Base-by-base conservation (phyloP, 495 filamentous ascomycete species). In the Alectoria sarmentosa region DNA sequence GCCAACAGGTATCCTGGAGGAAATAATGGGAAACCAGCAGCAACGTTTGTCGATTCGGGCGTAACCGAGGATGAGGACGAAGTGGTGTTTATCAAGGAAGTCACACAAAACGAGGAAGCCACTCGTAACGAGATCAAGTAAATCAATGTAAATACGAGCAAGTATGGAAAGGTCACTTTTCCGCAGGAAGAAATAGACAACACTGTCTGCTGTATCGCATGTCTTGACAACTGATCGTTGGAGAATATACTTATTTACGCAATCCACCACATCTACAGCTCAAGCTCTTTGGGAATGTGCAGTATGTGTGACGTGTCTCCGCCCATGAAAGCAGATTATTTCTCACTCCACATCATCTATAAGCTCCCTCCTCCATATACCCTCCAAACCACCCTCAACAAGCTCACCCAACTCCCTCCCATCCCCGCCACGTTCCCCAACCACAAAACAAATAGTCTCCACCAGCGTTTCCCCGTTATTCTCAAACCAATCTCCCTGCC, bases 391-490 rank as follows among this genome's bases (percentile, higher is more conserved):
- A 37, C 63, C 66, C 39, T 67, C 65, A 21, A 66, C 60, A 6
- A 28, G 42, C 36, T 48, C 63, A 32, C 61, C 52, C 52, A 68
- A 36, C 23, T 60, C 67, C 46, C 42, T 42, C 21, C 56, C 64
- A 66, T 78, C 74, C 11, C 74, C 73, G 14, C 77, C 78, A 41
- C 80, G 70, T 67, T 81, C 78, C 17, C 68, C 73, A 68, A 81
- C 71, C 44, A 82, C 77, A 71, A 68, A 76, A 44, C 73, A 71
- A 28, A 81, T 60, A 1, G 80, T 83, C 70, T 83, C 79, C 0
- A 70, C 77, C 63, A 83, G 82, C 38, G 84, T 87, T 73, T 86
- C 82, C 9, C 84, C 84, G 66, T 87, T 87, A 65, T 86, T 80
- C 55, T 79, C 80, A 63, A 86, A 87, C 84, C 84, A 87, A 37